phyloP scores from a whole-genome alignment of 371 early-diverging fungal species.

The Mortierella sp. region DNA sequence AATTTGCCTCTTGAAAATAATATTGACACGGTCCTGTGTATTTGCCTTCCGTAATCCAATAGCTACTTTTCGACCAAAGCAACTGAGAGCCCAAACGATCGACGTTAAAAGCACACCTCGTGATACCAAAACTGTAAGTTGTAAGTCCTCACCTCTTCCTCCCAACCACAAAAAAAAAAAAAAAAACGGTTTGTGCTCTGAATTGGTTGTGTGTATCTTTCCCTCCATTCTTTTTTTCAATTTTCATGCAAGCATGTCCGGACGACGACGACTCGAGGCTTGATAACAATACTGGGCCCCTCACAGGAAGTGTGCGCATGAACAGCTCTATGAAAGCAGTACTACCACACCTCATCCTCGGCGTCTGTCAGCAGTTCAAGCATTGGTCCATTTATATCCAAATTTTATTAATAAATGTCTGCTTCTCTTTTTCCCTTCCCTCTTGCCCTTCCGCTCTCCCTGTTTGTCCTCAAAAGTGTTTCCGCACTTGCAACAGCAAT shows the following conservation, averaged over 20 bases:
- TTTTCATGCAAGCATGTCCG: not conserved
- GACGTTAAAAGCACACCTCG: not conserved
- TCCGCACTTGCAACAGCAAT: not conserved
- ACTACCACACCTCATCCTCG: not conserved
- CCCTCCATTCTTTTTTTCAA: not conserved
- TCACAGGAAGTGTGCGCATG: conserved; percentile 14
- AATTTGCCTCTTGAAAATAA: not conserved
- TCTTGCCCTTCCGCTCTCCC: not conserved
- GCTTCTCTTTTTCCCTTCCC: conserved; percentile 3
- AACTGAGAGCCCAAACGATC: conserved; percentile 8
- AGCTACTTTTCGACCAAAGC: not conserved
- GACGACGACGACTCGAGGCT: conserved; percentile 11
- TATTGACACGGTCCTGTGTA: conserved; percentile 1
- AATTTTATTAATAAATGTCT: conserved; percentile 33
- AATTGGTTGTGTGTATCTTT: not conserved
- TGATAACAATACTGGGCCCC: not conserved
- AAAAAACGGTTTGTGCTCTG: not conserved
- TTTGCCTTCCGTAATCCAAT: not conserved
- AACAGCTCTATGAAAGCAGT: conserved; percentile 1
- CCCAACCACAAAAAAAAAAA: no score
- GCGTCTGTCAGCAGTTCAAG: not conserved
- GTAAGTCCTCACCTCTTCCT: not conserved
- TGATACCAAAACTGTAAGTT: conserved; percentile 9
- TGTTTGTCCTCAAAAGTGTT: conserved; percentile 1
- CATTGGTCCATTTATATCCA: not conserved